A percentile compares a stretch with the other conserved stretches of the same genome.
These are phyloP conservation scores for Scheffersomyces segobiensis DNA, from an alignment of 1,139 yeast genomes.

Conservation along the genomic window DNA sequence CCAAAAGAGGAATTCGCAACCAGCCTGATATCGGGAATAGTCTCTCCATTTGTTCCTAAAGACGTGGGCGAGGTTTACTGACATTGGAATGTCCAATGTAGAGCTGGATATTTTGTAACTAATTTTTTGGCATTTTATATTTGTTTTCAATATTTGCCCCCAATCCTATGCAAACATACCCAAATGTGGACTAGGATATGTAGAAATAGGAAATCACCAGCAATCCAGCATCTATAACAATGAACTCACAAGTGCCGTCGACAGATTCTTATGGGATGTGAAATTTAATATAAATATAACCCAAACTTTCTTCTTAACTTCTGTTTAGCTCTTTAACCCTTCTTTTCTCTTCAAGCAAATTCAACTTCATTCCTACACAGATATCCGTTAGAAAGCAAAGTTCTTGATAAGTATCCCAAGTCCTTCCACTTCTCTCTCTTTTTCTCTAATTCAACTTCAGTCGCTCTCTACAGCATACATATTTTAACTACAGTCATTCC, in stretches of 20 bases:
- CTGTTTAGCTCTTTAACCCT: not conserved
- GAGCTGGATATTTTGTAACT: not conserved
- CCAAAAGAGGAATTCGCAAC: constrained; percentile 7
- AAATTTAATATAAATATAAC: not conserved
- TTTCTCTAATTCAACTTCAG: constrained; percentile 16
- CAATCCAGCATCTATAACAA: not conserved
- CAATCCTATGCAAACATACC: not conserved
- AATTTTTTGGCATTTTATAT: not conserved
- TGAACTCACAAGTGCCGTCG: not conserved
- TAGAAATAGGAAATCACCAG: not conserved
- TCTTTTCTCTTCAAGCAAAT: not conserved
- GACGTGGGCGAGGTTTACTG: not conserved
- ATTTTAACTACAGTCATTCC: constrained; percentile 8
- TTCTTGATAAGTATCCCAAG: constrained; percentile 6
- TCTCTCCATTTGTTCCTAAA: not conserved
- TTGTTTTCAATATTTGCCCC: not conserved
- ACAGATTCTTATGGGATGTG: not conserved
- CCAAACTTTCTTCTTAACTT: not conserved
- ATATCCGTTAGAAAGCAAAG: not conserved
- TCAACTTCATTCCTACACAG: not conserved
- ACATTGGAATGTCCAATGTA: not conserved
- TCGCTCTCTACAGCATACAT: constrained; percentile 13
- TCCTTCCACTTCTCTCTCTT: constrained; percentile 15
- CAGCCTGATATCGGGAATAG: constrained; percentile 5
- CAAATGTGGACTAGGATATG: not conserved